Evolutionary conservation across 805 yeast species (phyloP).

Genomic region (Ogataea trehaloabstinens): DNA sequence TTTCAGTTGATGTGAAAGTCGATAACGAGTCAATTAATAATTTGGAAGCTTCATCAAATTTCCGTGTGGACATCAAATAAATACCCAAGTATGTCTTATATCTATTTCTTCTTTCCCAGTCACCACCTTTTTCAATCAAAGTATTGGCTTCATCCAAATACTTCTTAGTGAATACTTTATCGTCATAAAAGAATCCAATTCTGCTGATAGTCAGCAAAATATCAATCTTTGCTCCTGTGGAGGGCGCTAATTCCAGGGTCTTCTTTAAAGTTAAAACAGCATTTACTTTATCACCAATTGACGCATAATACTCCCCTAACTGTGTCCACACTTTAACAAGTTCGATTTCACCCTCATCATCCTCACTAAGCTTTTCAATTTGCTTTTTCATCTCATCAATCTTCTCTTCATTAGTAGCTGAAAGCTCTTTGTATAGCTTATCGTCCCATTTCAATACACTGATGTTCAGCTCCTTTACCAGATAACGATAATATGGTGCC

Average conservation of each 20-base stretch:
- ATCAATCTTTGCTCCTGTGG: conserved; percentile 90
- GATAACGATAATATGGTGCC: conserved; percentile 80
- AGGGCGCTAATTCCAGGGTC: conserved; percentile 76
- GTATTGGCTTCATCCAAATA: conserved; percentile 70
- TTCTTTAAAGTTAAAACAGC: conserved; percentile 66
- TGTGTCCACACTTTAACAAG: conserved; percentile 71
- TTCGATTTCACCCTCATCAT: conserved; percentile 85
- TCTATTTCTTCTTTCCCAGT: conserved; percentile 97
- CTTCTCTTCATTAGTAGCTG: conserved; percentile 51
- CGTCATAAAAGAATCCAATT: conserved; percentile 86
- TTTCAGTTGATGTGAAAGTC: conserved; percentile 90
- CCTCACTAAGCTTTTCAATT: conserved; percentile 55
- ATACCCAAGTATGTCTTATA: conserved; percentile 90
- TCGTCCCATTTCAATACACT: conserved; percentile 58
- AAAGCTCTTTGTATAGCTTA: conserved; percentile 48
- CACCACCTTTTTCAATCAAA: conserved; percentile 94
- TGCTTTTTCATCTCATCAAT: conserved; percentile 52
- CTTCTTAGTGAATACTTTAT: conserved; percentile 64
- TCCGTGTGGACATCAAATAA: conserved; percentile 77
- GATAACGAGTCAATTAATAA: conserved; percentile 88
- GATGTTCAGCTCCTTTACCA: conserved; percentile 46
- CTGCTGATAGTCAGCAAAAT: conserved; percentile 77
- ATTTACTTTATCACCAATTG: conserved; percentile 74
- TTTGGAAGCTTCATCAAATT: conserved; percentile 81
- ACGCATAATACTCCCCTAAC: conserved; percentile 85